Evolutionary conservation across 2,329 filamentous ascomycete species (phyloP).

Genomic region (Neonectria magnoliae): DNA sequence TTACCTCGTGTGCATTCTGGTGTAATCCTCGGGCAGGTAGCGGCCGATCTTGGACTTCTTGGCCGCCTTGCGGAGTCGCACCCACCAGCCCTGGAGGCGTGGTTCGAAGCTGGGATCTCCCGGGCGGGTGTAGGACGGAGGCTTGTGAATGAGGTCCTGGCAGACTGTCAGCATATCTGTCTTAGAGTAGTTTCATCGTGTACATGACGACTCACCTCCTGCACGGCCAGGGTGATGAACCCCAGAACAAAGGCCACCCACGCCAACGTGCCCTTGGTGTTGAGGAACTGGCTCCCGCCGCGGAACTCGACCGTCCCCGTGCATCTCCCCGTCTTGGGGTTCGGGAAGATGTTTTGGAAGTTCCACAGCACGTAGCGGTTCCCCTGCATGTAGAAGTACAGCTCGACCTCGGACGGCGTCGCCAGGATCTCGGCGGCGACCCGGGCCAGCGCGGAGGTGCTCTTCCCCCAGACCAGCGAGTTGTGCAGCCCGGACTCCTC

Average conservation of each 20-base stretch:
- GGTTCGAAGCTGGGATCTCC: constrained; percentile 44
- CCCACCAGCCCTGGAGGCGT: constrained; percentile 49
- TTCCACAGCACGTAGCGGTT: constrained; percentile 54
- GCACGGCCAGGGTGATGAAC: constrained; percentile 49
- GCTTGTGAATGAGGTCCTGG: constrained; percentile 47
- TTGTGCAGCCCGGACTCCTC: constrained; percentile 44
- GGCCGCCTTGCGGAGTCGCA: constrained; percentile 46
- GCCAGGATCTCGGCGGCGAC: constrained; percentile 46
- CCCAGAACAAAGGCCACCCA: constrained; percentile 53
- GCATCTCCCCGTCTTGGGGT: constrained; percentile 49
- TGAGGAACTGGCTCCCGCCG: constrained; percentile 52
- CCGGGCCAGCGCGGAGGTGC: constrained; percentile 35
- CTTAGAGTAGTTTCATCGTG: not conserved
- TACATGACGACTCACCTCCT: constrained; percentile 44
- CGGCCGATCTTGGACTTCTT: constrained; percentile 49
- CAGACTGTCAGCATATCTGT: constrained; percentile 10
- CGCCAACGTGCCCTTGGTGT: constrained; percentile 49
- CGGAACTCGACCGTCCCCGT: constrained; percentile 53
- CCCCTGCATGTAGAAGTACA: constrained; percentile 52
- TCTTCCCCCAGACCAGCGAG: constrained; percentile 44
- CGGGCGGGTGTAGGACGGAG: constrained; percentile 41
- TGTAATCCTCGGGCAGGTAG: constrained; percentile 47
- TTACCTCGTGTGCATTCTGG: constrained; percentile 46
- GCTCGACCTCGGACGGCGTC: constrained; percentile 41
- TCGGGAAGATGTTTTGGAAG: constrained; percentile 52